These are phyloP conservation scores for Lizanozyma gosingica DNA, from an alignment of 1,139 yeast genomes.

Conservation along the genomic window DNA sequence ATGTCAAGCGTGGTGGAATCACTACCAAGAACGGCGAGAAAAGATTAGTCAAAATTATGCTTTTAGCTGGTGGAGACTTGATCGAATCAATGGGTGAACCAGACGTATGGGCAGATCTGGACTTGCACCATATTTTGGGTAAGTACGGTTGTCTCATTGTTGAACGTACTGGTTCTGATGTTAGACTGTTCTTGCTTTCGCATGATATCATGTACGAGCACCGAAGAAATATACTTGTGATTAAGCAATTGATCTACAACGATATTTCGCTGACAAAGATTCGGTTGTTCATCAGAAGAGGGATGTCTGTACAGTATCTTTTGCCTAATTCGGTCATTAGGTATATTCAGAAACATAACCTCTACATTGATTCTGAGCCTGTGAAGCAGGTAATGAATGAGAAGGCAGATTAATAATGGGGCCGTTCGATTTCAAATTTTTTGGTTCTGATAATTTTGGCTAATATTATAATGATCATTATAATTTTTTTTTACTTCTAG, in stretches of 20 bases:
- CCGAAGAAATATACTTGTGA: constrained; percentile 84
- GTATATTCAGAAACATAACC: constrained; percentile 84
- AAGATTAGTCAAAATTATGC: constrained; percentile 89
- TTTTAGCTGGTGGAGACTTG: constrained; percentile 94
- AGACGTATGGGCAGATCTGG: constrained; percentile 97
- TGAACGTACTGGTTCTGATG: constrained; percentile 95
- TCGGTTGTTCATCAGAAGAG: constrained; percentile 80
- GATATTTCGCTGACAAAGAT: constrained; percentile 95
- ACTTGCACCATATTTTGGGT: constrained; percentile 89
- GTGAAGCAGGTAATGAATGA: constrained; percentile 80
- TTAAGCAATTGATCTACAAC: constrained; percentile 90
- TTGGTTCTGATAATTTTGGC: too few species aligned
- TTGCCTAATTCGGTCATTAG: constrained; percentile 92
- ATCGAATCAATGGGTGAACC: constrained; percentile 99
- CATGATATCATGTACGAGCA: constrained; percentile 98
- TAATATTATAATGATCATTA: too few species aligned
- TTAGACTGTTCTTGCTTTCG: constrained; percentile 77
- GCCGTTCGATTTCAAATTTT: too few species aligned
- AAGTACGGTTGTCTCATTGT: constrained; percentile 93
- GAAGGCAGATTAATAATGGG: constrained; percentile 37
- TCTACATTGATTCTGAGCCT: constrained; percentile 85
- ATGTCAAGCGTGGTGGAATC: constrained; percentile 85
- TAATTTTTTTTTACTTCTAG: too few species aligned
- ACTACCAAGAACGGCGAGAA: constrained; percentile 61
- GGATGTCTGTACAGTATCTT: constrained; percentile 93